Evolutionary conservation across 106 monocot genomes (phyloP).

Genomic region (Acorus calamus): DNA sequence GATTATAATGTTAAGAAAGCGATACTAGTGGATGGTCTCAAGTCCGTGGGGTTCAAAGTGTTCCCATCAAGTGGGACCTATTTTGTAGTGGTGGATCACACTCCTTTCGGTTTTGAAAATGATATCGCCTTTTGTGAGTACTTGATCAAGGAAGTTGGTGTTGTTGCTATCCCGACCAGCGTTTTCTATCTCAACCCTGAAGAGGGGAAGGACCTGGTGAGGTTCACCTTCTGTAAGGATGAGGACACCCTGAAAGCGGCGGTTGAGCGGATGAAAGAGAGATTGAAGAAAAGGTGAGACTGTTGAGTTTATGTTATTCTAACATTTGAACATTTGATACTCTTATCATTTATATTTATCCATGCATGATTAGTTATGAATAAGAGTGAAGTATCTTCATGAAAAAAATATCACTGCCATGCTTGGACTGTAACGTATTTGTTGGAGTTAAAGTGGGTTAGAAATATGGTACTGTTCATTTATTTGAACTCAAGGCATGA

Average conservation of each 20-base stretch:
- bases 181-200: conserved; percentile 85
- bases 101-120: conserved; percentile 86
- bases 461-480: no score
- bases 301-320: no score
- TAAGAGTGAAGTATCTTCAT: no score
- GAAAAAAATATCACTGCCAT: no score
- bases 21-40: conserved; percentile 75
- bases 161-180: conserved; percentile 84
- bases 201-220: conserved; percentile 89
- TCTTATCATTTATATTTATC: no score
- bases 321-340: no score
- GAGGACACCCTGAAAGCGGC: conserved; percentile 73
- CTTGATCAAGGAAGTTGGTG: conserved; percentile 87
- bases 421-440: no score
- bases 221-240: conserved; percentile 96
- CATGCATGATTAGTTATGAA: no score
- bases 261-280: conserved; percentile 78
- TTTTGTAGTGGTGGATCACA: conserved; percentile 88
- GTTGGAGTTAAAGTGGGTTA: no score
- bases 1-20: conserved; percentile 76
- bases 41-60: conserved; percentile 70
- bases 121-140: conserved; percentile 87
- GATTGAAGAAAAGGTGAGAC: conserved; percentile 32
- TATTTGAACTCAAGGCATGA: no score
- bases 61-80: conserved; percentile 87